Percentiles rank a stretch among this genome's conserved stretches.
These are phyloP conservation scores for Megacollybia platyphylla DNA, from an alignment of 1,284 basidiomycete species.

Conservation along the genomic window DNA sequence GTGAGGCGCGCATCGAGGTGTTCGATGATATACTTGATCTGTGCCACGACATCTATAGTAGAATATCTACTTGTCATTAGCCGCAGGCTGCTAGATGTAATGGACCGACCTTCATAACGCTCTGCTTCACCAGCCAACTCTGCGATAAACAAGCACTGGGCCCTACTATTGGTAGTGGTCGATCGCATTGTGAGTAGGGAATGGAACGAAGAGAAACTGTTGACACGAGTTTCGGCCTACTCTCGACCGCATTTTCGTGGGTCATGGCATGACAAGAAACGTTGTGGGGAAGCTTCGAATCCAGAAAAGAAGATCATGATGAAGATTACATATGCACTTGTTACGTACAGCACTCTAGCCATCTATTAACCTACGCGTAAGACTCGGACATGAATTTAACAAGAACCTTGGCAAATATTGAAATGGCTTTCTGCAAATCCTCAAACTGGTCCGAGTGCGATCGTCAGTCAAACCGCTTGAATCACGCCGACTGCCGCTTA, in stretches of 20 bases:
- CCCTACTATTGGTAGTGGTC: constrained; percentile 5
- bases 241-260: too few relatives aligned
- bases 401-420: constrained; percentile 26
- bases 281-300: background rate
- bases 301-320: too few relatives aligned
- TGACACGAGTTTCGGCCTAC: background rate
- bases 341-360: too few relatives aligned
- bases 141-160: constrained; percentile 34
- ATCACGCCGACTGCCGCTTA: constrained; percentile 14
- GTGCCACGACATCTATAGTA: constrained; percentile 38
- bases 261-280: too few relatives aligned
- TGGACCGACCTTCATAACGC: constrained; percentile 42
- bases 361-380: background rate
- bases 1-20: constrained; percentile 35
- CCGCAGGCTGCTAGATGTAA: background rate
- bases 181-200: background rate
- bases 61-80: background rate
- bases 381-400: constrained; percentile 16
- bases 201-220: background rate
- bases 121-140: constrained; percentile 58
- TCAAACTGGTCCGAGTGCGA: constrained; percentile 15
- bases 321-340: too few relatives aligned
- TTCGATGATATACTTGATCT: constrained; percentile 42
- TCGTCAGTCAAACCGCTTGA: background rate
- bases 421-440: constrained; percentile 29